Conservation (phyloP, 139 green algal species). For the Coelastrella sp. region DNA sequence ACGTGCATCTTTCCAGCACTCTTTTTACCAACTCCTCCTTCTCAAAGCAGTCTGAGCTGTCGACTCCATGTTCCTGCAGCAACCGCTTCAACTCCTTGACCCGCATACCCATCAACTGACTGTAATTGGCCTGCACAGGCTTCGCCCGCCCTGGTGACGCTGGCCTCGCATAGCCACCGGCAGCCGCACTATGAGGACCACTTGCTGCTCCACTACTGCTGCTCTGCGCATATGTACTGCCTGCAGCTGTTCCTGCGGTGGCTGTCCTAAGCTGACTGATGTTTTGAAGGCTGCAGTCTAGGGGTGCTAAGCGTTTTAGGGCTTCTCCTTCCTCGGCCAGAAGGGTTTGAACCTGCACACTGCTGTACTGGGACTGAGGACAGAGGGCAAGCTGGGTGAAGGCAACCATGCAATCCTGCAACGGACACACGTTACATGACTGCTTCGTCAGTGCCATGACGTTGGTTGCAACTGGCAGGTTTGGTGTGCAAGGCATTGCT, state of each 20-base stretch:
- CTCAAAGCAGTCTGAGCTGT: conserved; percentile 65
- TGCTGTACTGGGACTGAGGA: neutral
- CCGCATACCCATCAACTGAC: conserved; percentile 55
- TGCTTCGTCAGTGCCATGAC: neutral
- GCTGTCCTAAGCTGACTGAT: conserved; percentile 14
- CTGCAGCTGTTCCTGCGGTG: conserved; percentile 14
- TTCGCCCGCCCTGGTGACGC: conserved; percentile 34
- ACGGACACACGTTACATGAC: neutral
- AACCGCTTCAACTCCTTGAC: conserved; percentile 59
- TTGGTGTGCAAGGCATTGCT: too few species aligned
- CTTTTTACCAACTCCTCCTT: conserved; percentile 56
- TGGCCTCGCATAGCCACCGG: neutral
- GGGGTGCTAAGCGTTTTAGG: conserved; percentile 1
- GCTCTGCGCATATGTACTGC: neutral
- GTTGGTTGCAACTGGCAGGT: too few species aligned
- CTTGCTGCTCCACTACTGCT: conserved; percentile 1
- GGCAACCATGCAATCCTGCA: conserved; percentile 31
- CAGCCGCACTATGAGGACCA: neutral
- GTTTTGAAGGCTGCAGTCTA: conserved; percentile 1
- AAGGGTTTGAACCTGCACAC: conserved; percentile 20
- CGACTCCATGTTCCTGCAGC: conserved; percentile 51
- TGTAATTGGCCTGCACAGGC: conserved; percentile 34
- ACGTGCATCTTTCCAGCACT: conserved; percentile 47
- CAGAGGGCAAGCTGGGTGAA: conserved; percentile 18
- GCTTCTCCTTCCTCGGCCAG: conserved; percentile 2